These are phyloP conservation scores for Mycena haematopus DNA, from an alignment of 768 basidiomycete genomes.

Conservation along the genomic window DNA sequence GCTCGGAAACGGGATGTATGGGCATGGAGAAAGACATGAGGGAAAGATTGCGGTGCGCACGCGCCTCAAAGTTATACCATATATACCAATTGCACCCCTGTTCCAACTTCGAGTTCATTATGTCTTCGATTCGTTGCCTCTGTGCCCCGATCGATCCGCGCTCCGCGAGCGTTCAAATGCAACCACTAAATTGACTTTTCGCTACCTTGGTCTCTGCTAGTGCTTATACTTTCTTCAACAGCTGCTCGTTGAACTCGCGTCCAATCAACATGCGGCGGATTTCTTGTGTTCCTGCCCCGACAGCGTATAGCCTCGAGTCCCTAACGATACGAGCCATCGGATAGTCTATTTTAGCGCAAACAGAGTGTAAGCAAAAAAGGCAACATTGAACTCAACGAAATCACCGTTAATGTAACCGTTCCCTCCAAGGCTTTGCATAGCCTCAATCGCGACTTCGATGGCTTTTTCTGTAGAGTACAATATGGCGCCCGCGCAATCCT, in stretches of 20 bases:
- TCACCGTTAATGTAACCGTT: slow-evolving; percentile 95
- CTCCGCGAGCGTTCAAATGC: slow-evolving; percentile 4
- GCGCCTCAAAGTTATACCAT: slow-evolving; percentile 1
- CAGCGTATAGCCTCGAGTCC: slow-evolving; percentile 88
- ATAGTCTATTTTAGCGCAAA: slow-evolving; percentile 64
- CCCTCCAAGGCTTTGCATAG: slow-evolving; percentile 92
- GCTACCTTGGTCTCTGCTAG: slow-evolving; percentile 12
- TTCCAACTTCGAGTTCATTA: neutral
- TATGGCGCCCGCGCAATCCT: slow-evolving; percentile 97
- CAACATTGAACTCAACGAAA: neutral
- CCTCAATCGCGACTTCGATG: slow-evolving; percentile 89
- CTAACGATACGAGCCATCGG: slow-evolving; percentile 87
- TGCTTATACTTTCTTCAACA: slow-evolving; percentile 32
- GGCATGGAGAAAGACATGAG: slow-evolving; percentile 13
- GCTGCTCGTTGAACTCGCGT: slow-evolving; percentile 85
- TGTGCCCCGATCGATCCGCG: slow-evolving; percentile 12
- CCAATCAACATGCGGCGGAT: slow-evolving; percentile 95
- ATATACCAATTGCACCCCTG: slow-evolving; percentile 6
- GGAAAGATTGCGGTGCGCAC: slow-evolving; percentile 4
- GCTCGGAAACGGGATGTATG: neutral
- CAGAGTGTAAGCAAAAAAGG: slow-evolving; percentile 12
- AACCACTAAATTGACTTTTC: slow-evolving; percentile 1
- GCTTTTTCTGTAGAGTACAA: slow-evolving; percentile 92
- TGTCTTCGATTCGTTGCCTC: slow-evolving; percentile 6
- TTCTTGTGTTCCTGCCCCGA: slow-evolving; percentile 97